A percentile compares a stretch with the other conserved stretches of the same genome.
Conservation (phyloP, 2,329 filamentous ascomycete species). For the Ascochyta koolunga region DNA sequence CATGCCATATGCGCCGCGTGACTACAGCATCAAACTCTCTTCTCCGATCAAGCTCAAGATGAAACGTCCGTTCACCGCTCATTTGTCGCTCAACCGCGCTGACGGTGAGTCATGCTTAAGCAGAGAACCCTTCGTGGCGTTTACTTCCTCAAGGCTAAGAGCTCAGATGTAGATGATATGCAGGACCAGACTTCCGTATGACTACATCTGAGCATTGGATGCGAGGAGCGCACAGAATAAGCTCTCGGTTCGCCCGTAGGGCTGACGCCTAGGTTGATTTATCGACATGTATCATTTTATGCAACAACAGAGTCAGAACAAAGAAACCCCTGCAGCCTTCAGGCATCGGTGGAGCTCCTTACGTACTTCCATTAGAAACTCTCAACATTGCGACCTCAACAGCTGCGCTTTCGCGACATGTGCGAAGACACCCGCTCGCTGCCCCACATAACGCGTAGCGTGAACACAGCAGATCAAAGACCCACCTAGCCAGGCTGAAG, state of each 20-base stretch:
- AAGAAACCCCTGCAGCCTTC: slow-evolving; percentile 9
- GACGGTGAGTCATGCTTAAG: slow-evolving; percentile 2
- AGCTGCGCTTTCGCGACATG: slow-evolving; percentile 3
- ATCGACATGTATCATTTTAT: slow-evolving; percentile 3
- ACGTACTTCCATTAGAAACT: neutral
- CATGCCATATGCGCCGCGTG: slow-evolving; percentile 20
- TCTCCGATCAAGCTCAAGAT: neutral
- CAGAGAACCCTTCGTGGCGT: slow-evolving; percentile 3
- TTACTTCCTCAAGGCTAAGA: neutral
- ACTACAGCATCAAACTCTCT: slow-evolving; percentile 3
- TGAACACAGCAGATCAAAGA: slow-evolving; percentile 9
- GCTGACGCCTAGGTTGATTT: slow-evolving; percentile 13
- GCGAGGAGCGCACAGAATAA: slow-evolving; percentile 5
- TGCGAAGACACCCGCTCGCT: neutral
- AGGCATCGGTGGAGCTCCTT: neutral
- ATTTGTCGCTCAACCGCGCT: slow-evolving; percentile 8
- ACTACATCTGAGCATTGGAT: neutral
- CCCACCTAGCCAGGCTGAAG: slow-evolving; percentile 5
- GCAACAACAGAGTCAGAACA: slow-evolving; percentile 9
- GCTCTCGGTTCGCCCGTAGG: slow-evolving; percentile 9
- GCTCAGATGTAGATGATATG: slow-evolving; percentile 4
- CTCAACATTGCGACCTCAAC: slow-evolving; percentile 6
- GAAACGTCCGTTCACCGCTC: slow-evolving; percentile 8
- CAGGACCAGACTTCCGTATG: slow-evolving; percentile 1
- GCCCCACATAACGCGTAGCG: slow-evolving; percentile 5